These are phyloP conservation scores for Pittosporum tobira DNA, from an alignment of 129 eudicot genomes.

Conservation along the genomic window DNA sequence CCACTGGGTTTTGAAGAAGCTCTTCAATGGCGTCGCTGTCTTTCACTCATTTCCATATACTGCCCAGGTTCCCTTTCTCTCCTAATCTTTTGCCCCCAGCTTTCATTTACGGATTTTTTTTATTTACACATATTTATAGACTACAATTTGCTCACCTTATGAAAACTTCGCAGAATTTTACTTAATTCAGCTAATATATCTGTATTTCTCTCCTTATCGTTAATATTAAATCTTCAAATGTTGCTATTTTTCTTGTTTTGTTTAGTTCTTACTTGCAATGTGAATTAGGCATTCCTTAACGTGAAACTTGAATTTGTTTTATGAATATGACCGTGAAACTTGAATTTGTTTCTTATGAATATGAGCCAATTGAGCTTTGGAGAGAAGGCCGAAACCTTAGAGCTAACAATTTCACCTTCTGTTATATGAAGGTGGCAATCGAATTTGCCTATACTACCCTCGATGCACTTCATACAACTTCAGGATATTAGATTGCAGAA, in stretches of 20 bases:
- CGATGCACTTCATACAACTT: slow-evolving; percentile 36
- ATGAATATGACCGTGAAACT: not conserved
- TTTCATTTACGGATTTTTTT: not conserved
- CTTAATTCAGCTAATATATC: not conserved
- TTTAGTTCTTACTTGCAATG: not conserved
- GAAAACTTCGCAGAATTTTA: not conserved
- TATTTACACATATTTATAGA: not conserved
- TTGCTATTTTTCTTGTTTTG: not conserved
- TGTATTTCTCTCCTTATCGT: slow-evolving; percentile 7
- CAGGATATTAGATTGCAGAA: slow-evolving; percentile 29
- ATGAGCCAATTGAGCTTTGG: not conserved
- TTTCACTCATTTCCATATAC: slow-evolving; percentile 48
- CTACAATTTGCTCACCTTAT: not conserved
- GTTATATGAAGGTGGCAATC: slow-evolving; percentile 46
- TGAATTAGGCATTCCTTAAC: not conserved
- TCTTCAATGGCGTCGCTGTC: slow-evolving; percentile 67
- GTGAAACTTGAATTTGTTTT: not conserved
- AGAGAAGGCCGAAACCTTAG: not conserved
- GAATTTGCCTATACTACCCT: slow-evolving; percentile 29
- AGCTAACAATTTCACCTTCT: not conserved
- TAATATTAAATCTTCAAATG: not conserved
- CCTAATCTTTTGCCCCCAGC: not conserved
- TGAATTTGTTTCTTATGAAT: not conserved
- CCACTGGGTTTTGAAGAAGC: slow-evolving; percentile 19
- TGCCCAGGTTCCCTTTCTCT: slow-evolving; percentile 61